These are phyloP conservation scores for Ceratobasidium sp. DNA, from an alignment of 1,284 basidiomycete genomes.

Conservation along the genomic window DNA sequence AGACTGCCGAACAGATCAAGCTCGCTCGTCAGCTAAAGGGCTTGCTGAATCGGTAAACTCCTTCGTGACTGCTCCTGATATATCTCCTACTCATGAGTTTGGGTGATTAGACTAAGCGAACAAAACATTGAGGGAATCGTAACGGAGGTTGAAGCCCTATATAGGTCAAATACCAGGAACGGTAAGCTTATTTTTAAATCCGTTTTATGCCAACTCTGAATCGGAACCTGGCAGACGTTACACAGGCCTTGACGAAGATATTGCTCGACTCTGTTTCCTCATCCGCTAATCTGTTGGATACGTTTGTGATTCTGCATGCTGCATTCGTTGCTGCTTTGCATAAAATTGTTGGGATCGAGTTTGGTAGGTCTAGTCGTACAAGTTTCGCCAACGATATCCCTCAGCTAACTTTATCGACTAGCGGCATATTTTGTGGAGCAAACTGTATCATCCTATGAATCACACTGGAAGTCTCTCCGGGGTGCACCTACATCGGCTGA, in stretches of 20 bases:
- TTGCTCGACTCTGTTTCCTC: slow-evolving; percentile 88
- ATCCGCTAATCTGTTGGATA: slow-evolving; percentile 88
- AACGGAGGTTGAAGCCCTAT: slow-evolving; percentile 82
- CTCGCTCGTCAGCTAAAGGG: slow-evolving; percentile 88
- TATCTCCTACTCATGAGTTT: slow-evolving; percentile 27
- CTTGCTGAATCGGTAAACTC: slow-evolving; percentile 82
- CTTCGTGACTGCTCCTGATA: slow-evolving; percentile 11
- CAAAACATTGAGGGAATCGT: slow-evolving; percentile 90
- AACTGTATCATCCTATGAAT: slow-evolving; percentile 76
- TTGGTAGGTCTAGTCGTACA: slow-evolving; percentile 69
- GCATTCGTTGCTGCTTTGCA: slow-evolving; percentile 89
- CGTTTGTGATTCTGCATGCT: slow-evolving; percentile 92
- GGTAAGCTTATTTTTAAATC: slow-evolving; percentile 63
- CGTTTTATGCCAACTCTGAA: background rate
- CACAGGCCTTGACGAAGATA: slow-evolving; percentile 81
- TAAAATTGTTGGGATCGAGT: slow-evolving; percentile 90
- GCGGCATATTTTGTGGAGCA: slow-evolving; percentile 85
- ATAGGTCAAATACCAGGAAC: slow-evolving; percentile 84
- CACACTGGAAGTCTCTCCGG: slow-evolving; percentile 62
- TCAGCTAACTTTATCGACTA: slow-evolving; percentile 55
- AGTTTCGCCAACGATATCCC: background rate
- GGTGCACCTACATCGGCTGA: slow-evolving; percentile 11
- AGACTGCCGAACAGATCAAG: slow-evolving; percentile 71
- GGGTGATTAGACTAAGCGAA: slow-evolving; percentile 80
- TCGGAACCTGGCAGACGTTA: slow-evolving; percentile 73